Evolutionary conservation across 345 rosid species (phyloP).

Genomic region (Dipteronia sinensis): DNA sequence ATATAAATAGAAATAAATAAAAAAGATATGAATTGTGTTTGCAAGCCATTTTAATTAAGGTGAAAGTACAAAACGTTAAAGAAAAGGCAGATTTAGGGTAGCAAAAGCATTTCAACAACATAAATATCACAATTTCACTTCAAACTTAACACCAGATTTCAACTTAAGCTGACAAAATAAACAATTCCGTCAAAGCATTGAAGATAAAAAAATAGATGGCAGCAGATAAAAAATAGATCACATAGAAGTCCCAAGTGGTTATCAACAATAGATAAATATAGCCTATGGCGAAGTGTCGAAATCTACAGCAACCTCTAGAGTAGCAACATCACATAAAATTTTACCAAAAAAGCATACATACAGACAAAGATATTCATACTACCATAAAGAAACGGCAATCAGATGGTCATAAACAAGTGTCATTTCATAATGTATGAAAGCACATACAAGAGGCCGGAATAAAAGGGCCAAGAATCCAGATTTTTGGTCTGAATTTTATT

Average conservation of each 20-base stretch:
- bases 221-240: too few relatives aligned
- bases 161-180: too few relatives aligned
- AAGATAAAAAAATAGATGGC: too few relatives aligned
- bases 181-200: too few relatives aligned
- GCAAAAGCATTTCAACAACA: background rate
- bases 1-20: background rate
- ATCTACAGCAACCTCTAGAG: too few relatives aligned
- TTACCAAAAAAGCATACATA: background rate
- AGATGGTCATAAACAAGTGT: background rate
- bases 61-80: background rate
- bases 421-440: background rate
- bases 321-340: too few relatives aligned
- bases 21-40: background rate
- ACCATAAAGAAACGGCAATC: background rate
- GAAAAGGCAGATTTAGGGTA: background rate
- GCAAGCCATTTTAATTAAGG: background rate
- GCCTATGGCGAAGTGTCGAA: too few relatives aligned
- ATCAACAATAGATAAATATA: too few relatives aligned
- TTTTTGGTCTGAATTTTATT: background rate
- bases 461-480: background rate
- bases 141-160: slow-evolving; percentile 1
- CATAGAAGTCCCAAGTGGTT: too few relatives aligned
- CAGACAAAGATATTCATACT: background rate
- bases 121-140: background rate
- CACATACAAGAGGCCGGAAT: background rate